Evolutionary conservation across 805 yeast species (phyloP), one percentile per base, ranked within the genome.

Genomic region (Candida endomychidarum): DNA sequence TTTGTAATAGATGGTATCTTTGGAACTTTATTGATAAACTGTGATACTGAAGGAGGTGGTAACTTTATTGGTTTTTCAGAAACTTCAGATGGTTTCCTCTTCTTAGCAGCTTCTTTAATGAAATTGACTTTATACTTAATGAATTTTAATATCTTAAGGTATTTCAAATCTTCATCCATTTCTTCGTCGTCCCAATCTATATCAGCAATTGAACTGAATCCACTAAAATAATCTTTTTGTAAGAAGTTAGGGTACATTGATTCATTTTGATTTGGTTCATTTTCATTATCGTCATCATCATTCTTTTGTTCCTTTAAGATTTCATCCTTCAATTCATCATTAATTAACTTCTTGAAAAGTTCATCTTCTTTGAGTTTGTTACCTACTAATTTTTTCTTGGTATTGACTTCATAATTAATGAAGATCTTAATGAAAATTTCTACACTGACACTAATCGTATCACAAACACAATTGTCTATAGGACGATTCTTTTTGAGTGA

Each of bases 101-200:
- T 34, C 42, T 40, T 43, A 24, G 34, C 8, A 4, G 40, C 14
- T 26, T 48, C 49, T 33, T 27, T 36, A 19, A 48, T 37, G 10
- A 40, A 47, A 28, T 33, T 37, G 23, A 41, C 56, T 43, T 67
- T 70, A 49, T 70, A 68, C 52, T 66, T 61, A 42, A 70, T 54
- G 49, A 62, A 67, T 48, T 69, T 69, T 46, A 69, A 54, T 5
- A 66, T 63, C 37, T 67, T 67, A 42, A 69, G 53, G 41, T 65
- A 69, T 44, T 70, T 70, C 53, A 68, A 60, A 46, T 69, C 74
- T 47, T 70, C 75, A 45, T 68, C 73, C 72, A 69, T 58, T 16
- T 66, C 67, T 46, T 69, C 74, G 42, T 70, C 74, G 43, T 70
- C 75, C 75, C 75, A 69, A 48, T 69, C 75, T 5, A 68, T 67